phyloP scores from a whole-genome alignment of 2,329 filamentous ascomycete species.

The Chrysoporthe puriensis region DNA sequence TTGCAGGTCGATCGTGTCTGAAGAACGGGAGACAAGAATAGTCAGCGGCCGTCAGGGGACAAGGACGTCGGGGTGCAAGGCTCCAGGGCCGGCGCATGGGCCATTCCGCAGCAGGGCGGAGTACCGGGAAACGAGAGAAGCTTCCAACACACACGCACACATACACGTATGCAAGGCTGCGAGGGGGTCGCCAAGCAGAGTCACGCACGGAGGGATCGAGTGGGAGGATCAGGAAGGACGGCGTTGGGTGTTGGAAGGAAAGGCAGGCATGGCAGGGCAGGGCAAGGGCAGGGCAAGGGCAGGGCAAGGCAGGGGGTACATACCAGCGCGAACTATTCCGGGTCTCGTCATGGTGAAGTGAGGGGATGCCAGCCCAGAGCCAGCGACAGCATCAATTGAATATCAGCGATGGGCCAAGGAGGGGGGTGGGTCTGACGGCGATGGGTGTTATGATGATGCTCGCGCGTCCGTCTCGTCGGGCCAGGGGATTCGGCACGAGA shows the following conservation, averaged over 20 bases:
- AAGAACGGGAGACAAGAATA: conserved; percentile 28
- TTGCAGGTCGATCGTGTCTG: conserved; percentile 96
- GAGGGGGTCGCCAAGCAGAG: conserved; percentile 9
- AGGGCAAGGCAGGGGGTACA: conserved; percentile 35
- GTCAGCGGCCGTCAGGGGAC: conserved; percentile 34
- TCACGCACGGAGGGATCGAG: conserved; percentile 14
- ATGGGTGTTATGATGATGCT: conserved; percentile 15
- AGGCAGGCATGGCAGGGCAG: not conserved
- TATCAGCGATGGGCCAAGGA: not conserved
- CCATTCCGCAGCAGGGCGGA: conserved; percentile 14
- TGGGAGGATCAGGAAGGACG: conserved; percentile 7
- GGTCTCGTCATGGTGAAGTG: conserved; percentile 60
- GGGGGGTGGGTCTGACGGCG: conserved; percentile 1
- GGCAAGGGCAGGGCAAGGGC: not conserved
- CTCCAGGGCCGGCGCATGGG: conserved; percentile 24
- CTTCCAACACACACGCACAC: conserved; percentile 6
- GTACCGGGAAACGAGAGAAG: conserved; percentile 10
- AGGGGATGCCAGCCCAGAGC: conserved; percentile 23
- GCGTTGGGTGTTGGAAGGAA: not conserved
- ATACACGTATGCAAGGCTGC: conserved; percentile 11
- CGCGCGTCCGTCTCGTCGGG: conserved; percentile 15
- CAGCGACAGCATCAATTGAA: conserved; percentile 24
- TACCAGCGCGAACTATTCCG: conserved; percentile 64
- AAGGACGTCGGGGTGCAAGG: conserved; percentile 12
- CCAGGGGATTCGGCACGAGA: conserved; percentile 5